Evolutionary conservation across 2,329 filamentous ascomycete genomes (phyloP), one percentile per base, ranked within the genome.

Genomic region (Xylariaceae sp.): DNA sequence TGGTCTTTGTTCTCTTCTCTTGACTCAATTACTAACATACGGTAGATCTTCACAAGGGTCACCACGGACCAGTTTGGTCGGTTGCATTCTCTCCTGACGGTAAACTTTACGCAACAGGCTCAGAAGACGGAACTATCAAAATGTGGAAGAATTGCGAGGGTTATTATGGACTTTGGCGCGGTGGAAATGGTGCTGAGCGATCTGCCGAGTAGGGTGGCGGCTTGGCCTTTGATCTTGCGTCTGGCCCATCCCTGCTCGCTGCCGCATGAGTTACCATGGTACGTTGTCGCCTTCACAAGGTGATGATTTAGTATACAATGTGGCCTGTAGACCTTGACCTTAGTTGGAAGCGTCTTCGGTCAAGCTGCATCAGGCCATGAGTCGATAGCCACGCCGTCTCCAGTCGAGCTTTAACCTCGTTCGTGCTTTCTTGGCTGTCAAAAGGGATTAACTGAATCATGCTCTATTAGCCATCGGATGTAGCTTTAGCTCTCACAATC

Each of bases 61-160:
- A 99, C 68, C 94, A 99, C 70, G 94, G 94, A 1, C 93, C 93
- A 1, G 94, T 99, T 63, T 99, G 94, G 94, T 96, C 92, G 4
- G 87, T 95, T 61, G 88, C 88, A 58, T 99, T 96, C 75, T 94
- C 92, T 0, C 94, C 94, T 0, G 94, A 99, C 70, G 92, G 92
- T 51, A 97, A 96, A 72, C 79, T 99, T 6, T 99, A 97, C 72
- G 94, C 92, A 1, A 99, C 94, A 1, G 94, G 90, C 35, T 97
- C 92, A 53, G 94, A 99, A 73, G 94, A 99, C 69, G 94, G 94
- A 47, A 99, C 94, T 0, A 95, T 99, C 74, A 99, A 99, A 77
- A 80, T 99, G 79, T 88, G 85, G 85, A 88, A 88, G 76, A 88
- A 88, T 64, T 87, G 84, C 61, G 82, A 85, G 4, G 85, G 84